Conservation (phyloP, 2,329 filamentous ascomycete species). For the Talaromyces sp. region DNA sequence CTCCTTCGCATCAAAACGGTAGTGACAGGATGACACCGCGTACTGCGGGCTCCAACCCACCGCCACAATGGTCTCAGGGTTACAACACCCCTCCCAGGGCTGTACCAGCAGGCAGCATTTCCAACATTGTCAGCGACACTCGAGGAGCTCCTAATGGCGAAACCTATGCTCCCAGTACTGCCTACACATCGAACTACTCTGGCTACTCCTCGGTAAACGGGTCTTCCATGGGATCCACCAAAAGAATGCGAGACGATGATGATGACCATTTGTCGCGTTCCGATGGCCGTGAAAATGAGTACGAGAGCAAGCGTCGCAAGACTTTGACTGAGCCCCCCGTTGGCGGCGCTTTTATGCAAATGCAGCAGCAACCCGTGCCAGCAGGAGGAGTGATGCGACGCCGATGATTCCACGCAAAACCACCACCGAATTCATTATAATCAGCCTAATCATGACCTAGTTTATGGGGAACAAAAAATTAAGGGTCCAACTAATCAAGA, state of each 20-base stretch:
- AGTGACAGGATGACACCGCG: constrained; percentile 84
- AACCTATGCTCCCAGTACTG: constrained; percentile 68
- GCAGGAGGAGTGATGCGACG: constrained; percentile 44
- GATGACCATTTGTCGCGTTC: constrained; percentile 67
- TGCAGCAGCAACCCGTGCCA: constrained; percentile 47
- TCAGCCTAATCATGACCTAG: constrained; percentile 20
- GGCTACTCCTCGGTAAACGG: constrained; percentile 64
- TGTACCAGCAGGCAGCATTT: constrained; percentile 72
- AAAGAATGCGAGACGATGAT: constrained; percentile 65
- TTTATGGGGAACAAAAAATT: neutral
- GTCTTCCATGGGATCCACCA: constrained; percentile 51
- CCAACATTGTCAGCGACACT: constrained; percentile 85
- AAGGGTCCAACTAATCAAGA: constrained; percentile 17
- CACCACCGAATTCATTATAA: constrained; percentile 14
- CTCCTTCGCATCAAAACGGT: constrained; percentile 72
- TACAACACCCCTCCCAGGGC: constrained; percentile 79
- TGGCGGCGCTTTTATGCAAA: constrained; percentile 39
- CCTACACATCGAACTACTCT: constrained; percentile 62
- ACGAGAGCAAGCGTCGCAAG: constrained; percentile 74
- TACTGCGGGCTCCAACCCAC: constrained; percentile 65
- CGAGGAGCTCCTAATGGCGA: constrained; percentile 65
- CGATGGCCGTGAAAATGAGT: constrained; percentile 58
- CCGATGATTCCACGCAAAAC: constrained; percentile 29
- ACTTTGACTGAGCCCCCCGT: constrained; percentile 63
- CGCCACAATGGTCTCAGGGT: constrained; percentile 70